A percentile compares a stretch with the other conserved stretches of the same genome.
These are phyloP conservation scores for Xylaria castorea DNA, from an alignment of 495 filamentous ascomycete genomes.

Conservation along the genomic window DNA sequence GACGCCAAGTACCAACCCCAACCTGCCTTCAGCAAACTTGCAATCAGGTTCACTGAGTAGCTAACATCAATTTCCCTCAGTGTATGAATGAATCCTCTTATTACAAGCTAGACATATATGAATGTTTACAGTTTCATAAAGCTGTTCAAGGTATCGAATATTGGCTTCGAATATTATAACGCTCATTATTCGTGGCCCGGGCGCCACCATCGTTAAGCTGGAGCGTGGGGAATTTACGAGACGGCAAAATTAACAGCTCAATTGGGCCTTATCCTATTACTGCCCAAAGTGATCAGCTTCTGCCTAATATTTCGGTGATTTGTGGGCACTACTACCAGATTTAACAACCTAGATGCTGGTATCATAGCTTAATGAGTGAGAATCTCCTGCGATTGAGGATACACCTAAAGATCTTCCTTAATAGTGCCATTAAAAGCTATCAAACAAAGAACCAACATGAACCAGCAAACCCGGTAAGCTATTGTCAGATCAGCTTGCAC, in stretches of 20 bases:
- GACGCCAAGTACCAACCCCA: not conserved
- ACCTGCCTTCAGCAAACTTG: not conserved
- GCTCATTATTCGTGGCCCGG: not conserved
- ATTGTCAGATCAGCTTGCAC: not conserved
- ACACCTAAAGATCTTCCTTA: not conserved
- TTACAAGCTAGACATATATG: not conserved
- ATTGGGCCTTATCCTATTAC: not conserved
- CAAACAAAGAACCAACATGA: not conserved
- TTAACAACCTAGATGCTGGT: not conserved
- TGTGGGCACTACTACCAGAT: conserved; percentile 5
- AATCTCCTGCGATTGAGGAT: not conserved
- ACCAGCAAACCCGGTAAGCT: not conserved
- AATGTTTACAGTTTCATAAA: not conserved
- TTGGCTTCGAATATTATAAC: not conserved
- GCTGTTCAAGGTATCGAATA: not conserved
- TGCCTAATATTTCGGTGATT: not conserved
- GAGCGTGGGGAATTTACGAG: not conserved
- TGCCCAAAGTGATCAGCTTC: not conserved
- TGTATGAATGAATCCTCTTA: not conserved
- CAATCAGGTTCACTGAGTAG: not conserved
- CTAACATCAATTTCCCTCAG: not conserved
- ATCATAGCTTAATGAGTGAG: not conserved
- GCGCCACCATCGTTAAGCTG: not conserved
- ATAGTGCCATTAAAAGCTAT: not conserved
- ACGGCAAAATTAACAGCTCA: not conserved